Base-by-base conservation (phyloP, 305 asterid genomes). In the Rubia balearica region DNA sequence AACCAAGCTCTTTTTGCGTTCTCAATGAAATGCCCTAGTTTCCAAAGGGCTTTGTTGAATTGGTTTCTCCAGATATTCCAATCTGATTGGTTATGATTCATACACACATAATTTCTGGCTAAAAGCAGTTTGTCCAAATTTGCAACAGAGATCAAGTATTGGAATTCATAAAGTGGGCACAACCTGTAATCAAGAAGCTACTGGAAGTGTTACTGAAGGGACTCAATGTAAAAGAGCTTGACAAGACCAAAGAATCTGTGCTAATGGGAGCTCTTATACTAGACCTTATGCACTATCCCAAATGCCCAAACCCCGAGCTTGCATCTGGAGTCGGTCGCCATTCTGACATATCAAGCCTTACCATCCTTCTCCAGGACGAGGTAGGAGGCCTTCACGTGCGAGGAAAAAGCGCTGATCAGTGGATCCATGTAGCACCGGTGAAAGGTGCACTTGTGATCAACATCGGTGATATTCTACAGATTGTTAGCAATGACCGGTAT, bases 361-460 rank as follows among this genome's bases (percentile, higher is more conserved):
- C 80, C 0, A 9, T 83, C 76, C 84, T 85, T 41, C 77, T 83
- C 57, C 88, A 83, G 61, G 90, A 83, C 0, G 80, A 83, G 4
- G 80, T 82, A 2, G 88, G 88, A 1, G 90, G 90, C 12, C 82
- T 86, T 11, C 80, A 84, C 17, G 84, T 85, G 36, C 79, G 78
- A 42, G 82, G 69, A 10, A 11, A 64, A 0, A 76, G 75, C 8
- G 57, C 71, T 0, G 73, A 79, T 14, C 27, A 70, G 41, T 87
- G 90, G 90, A 78, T 83, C 71, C 88, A 80, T 48, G 86, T 79
- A 8, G 33, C 75, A 6, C 88, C 86, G 8, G 64, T 75, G 5
- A 42, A 77, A 74, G 91, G 81, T 14, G 85, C 86, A 0, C 79
- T 86, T 1, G 83, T 84, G 41, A 72, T 86, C 13, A 84, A 86